phyloP scores from a whole-genome alignment of 2,329 filamentous ascomycete species.

The Neofusicoccum cordaticola region DNA sequence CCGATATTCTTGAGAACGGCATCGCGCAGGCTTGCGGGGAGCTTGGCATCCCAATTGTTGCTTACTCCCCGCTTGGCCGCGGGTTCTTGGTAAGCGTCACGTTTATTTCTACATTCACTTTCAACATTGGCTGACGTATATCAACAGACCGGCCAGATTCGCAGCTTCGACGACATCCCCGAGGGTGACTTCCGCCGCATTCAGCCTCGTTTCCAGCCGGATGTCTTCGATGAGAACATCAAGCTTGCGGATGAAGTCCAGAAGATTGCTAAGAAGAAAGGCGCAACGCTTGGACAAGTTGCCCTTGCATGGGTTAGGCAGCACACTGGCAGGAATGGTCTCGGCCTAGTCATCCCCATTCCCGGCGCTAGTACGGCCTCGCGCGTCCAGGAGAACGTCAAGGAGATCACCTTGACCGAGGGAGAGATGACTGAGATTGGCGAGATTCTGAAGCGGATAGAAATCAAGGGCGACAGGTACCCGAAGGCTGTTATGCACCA shows the following conservation, averaged over 20 bases:
- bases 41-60: conserved; percentile 65
- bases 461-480: conserved; percentile 44
- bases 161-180: conserved; percentile 55
- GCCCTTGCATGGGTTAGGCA: conserved; percentile 62
- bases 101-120: no score
- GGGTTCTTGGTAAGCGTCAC: conserved; percentile 45
- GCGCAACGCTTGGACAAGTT: conserved; percentile 60
- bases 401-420: conserved; percentile 41
- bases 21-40: conserved; percentile 58
- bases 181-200: conserved; percentile 47
- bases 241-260: conserved; percentile 60
- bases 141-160: conserved; percentile 37
- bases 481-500: conserved; percentile 15
- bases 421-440: conserved; percentile 52
- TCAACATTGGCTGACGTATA: background rate
- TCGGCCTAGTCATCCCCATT: conserved; percentile 63
- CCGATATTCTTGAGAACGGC: conserved; percentile 57
- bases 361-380: conserved; percentile 60
- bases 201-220: conserved; percentile 61
- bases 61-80: conserved; percentile 67
- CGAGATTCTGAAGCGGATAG: conserved; percentile 48
- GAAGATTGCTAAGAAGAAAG: conserved; percentile 58
- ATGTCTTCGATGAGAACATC: conserved; percentile 64
- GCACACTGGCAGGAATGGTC: conserved; percentile 49
- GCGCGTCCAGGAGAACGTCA: conserved; percentile 60